A percentile compares a stretch with the other conserved stretches of the same genome.
phyloP scores from a whole-genome alignment of 2,329 filamentous ascomycete species.

The Blastomyces percursus region DNA sequence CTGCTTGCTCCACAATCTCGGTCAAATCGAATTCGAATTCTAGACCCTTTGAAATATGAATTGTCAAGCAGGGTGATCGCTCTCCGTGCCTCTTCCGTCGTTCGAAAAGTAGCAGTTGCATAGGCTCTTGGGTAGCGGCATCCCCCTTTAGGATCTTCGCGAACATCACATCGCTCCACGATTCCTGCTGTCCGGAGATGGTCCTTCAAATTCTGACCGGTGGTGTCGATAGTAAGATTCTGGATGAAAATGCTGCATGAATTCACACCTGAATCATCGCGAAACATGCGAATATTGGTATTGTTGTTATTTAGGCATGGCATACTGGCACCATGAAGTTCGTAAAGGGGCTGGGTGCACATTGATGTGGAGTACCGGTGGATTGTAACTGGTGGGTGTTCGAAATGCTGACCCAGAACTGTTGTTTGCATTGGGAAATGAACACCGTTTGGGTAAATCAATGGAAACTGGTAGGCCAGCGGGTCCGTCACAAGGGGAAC shows the following conservation, averaged over 20 bases:
- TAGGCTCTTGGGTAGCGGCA: conserved; percentile 16
- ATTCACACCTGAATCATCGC: neutral
- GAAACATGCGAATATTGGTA: conserved; percentile 9
- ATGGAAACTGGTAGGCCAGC: conserved; percentile 12
- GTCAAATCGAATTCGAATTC: conserved; percentile 27
- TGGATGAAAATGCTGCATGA: conserved; percentile 18
- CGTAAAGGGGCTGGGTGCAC: conserved; percentile 14
- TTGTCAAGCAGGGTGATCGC: conserved; percentile 27
- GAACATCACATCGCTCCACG: conserved; percentile 26
- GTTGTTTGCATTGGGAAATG: conserved; percentile 21
- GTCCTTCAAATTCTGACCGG: conserved; percentile 19
- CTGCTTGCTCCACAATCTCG: conserved; percentile 14
- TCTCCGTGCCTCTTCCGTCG: conserved; percentile 27
- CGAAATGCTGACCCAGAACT: conserved; percentile 21
- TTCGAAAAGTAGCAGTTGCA: conserved; percentile 24
- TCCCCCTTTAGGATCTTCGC: conserved; percentile 17
- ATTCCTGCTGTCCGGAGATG: conserved; percentile 23
- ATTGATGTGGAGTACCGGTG: conserved; percentile 22
- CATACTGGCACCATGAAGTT: conserved; percentile 10
- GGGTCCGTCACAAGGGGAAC: conserved; percentile 11
- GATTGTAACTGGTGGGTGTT: conserved; percentile 20
- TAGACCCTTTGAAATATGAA: conserved; percentile 23
- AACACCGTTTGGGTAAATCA: conserved; percentile 12
- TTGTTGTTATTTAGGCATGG: conserved; percentile 9
- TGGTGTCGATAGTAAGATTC: conserved; percentile 23